Evolutionary conservation across 2,329 filamentous ascomycete genomes (phyloP).

Genomic region (Clarireedia paspali): DNA sequence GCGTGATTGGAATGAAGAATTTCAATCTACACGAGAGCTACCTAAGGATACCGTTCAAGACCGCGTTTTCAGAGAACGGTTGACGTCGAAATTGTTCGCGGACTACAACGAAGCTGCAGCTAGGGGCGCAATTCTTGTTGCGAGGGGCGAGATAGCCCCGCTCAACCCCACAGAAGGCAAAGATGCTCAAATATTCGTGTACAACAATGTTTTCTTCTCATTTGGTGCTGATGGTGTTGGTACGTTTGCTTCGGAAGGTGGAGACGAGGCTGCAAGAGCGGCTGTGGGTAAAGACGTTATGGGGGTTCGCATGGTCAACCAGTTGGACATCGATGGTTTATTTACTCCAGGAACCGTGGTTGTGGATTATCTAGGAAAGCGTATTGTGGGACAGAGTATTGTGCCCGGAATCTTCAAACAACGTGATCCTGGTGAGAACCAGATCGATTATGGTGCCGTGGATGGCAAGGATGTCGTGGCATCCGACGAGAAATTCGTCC

Average conservation of each 20-base stretch:
- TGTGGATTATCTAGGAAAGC: conserved; percentile 93
- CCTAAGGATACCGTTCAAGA: conserved; percentile 92
- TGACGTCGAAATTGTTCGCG: conserved; percentile 92
- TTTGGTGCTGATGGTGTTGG: conserved; percentile 96
- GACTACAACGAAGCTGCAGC: conserved; percentile 96
- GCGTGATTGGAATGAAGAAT: conserved; percentile 98
- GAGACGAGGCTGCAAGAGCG: conserved; percentile 90
- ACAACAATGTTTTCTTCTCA: conserved; percentile 99
- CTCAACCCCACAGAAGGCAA: conserved; percentile 88
- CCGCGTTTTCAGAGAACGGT: conserved; percentile 86
- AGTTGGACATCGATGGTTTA: conserved; percentile 88
- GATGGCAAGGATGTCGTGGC: conserved; percentile 95
- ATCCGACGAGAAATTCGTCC: conserved; percentile 76
- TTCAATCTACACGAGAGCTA: conserved; percentile 91
- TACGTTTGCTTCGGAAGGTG: conserved; percentile 92
- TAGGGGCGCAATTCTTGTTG: conserved; percentile 84
- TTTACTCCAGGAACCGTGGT: conserved; percentile 96
- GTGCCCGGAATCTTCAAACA: conserved; percentile 99
- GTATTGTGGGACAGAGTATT: conserved; percentile 94
- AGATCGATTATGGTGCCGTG: conserved; percentile 97
- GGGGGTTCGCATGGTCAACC: conserved; percentile 91
- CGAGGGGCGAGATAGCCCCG: conserved; percentile 83
- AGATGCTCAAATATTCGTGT: conserved; percentile 97
- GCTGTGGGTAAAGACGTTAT: conserved; percentile 95
- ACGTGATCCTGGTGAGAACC: conserved; percentile 91